phyloP scores from a whole-genome alignment of 345 rosid species.

The Acer negundo region DNA sequence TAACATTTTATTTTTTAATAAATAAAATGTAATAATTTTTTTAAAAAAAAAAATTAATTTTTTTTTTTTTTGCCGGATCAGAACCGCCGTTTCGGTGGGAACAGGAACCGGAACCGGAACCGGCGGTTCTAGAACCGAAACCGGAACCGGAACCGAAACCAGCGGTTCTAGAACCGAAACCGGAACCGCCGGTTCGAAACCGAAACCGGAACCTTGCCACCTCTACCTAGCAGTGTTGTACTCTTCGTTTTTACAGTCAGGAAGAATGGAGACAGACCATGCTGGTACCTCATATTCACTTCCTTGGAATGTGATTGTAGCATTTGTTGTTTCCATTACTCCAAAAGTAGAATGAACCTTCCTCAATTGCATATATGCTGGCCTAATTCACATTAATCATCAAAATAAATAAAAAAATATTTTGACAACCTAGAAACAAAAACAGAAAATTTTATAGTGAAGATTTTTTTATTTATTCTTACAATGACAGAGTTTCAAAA shows the following conservation, averaged over 20 bases:
- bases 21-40: too few relatives aligned
- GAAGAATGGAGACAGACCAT: conserved; percentile 73
- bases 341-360: conserved; percentile 51
- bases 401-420: too few relatives aligned
- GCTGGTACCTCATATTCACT: conserved; percentile 46
- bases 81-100: too few relatives aligned
- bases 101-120: too few relatives aligned
- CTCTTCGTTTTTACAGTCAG: conserved; percentile 53
- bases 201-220: too few relatives aligned
- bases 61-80: too few relatives aligned
- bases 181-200: too few relatives aligned
- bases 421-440: not conserved
- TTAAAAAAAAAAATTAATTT: too few relatives aligned
- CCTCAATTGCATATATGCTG: conserved; percentile 40
- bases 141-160: too few relatives aligned
- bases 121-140: too few relatives aligned
- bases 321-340: conserved; percentile 50
- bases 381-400: conserved; percentile 31
- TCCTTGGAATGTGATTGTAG: conserved; percentile 50
- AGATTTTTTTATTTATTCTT: not conserved
- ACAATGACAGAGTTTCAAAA: conserved; percentile 44
- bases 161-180: too few relatives aligned
- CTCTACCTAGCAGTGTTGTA: conserved; percentile 76
- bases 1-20: too few relatives aligned
- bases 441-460: not conserved